A percentile compares a stretch with the other conserved stretches of the same genome.
Conservation (phyloP, 306 rosid species). For the Pterocarpus santalinus region DNA sequence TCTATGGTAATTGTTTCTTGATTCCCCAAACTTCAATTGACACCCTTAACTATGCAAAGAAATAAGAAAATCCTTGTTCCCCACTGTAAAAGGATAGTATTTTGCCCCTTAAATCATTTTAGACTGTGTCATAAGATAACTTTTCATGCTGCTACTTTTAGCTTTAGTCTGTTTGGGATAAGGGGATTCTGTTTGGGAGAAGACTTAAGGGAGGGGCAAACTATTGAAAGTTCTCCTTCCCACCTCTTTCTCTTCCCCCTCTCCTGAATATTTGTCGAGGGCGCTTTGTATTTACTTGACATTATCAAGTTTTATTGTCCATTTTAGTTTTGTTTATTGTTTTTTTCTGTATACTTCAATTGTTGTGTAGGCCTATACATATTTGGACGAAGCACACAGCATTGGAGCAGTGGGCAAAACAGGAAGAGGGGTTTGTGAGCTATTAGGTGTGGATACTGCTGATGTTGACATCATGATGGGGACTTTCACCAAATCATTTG, state of each 20-base stretch:
- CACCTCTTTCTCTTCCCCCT: not conserved
- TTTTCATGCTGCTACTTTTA: not conserved
- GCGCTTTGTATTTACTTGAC: not conserved
- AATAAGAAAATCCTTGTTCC: not conserved
- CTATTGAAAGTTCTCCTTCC: not conserved
- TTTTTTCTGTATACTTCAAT: conserved; percentile 5
- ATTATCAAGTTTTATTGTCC: conserved; percentile 11
- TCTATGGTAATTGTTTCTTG: not conserved
- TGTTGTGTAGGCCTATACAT: conserved; percentile 64
- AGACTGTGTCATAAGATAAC: not conserved
- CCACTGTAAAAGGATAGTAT: not conserved
- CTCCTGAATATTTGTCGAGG: not conserved
- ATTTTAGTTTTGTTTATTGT: conserved; percentile 4
- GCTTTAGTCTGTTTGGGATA: conserved; percentile 2
- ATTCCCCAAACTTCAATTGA: not conserved
- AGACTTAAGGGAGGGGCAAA: conserved; percentile 5
- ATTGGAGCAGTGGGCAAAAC: conserved; percentile 87
- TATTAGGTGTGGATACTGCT: conserved; percentile 80
- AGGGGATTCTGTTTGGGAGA: not conserved
- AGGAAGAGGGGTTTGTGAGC: conserved; percentile 67
- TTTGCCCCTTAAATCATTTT: not conserved
- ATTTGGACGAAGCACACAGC: conserved; percentile 92
- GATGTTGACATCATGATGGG: conserved; percentile 92
- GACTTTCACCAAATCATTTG: conserved; percentile 84
- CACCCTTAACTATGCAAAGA: not conserved